Percentiles rank a stretch among this genome's conserved stretches.
Evolutionary conservation across 352 stramenopile genomes (phyloP).

Genomic region (Blastocystis hominis): DNA sequence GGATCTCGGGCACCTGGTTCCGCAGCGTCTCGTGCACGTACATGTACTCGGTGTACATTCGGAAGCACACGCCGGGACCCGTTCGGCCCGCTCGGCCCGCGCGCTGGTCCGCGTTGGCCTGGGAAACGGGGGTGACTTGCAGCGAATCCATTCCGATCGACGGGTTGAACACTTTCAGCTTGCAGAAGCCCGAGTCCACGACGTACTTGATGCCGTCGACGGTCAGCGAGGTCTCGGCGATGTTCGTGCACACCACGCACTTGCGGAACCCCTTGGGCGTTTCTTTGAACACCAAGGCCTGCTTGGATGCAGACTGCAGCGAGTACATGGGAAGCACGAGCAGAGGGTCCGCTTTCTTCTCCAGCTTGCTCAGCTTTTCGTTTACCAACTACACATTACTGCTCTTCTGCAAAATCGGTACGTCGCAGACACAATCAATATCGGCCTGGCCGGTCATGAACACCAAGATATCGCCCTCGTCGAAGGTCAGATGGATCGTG

Average conservation of each 20-base stretch:
- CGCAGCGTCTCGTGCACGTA: conserved; percentile 90
- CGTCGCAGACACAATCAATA: conserved; percentile 84
- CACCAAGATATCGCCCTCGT: conserved; percentile 88
- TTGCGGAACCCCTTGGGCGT: conserved; percentile 70
- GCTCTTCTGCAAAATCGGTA: conserved; percentile 77
- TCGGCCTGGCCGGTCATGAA: conserved; percentile 99
- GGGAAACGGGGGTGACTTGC: conserved; percentile 82
- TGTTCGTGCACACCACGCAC: conserved; percentile 94
- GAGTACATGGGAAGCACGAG: conserved; percentile 98
- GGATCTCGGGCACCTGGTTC: conserved; percentile 91
- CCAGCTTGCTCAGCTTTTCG: conserved; percentile 34
- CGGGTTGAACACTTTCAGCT: conserved; percentile 98
- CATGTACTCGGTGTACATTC: conserved; percentile 82
- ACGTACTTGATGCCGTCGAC: conserved; percentile 95
- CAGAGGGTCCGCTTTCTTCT: conserved; percentile 79
- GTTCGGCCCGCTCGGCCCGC: conserved; percentile 82
- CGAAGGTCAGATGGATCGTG: conserved; percentile 87
- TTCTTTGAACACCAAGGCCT: conserved; percentile 66
- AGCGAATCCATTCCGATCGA: conserved; percentile 96
- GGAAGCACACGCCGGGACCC: conserved; percentile 67
- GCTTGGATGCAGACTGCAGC: conserved; percentile 87
- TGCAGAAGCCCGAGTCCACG: conserved; percentile 91
- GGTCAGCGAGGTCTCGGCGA: conserved; percentile 87
- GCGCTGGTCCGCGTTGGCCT: conserved; percentile 93
- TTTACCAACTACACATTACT: conserved; percentile 34